A percentile compares a stretch with the other conserved stretches of the same genome.
These are phyloP conservation scores for Raffaelea arxii DNA, from an alignment of 2,329 filamentous ascomycete species.

Conservation along the genomic window DNA sequence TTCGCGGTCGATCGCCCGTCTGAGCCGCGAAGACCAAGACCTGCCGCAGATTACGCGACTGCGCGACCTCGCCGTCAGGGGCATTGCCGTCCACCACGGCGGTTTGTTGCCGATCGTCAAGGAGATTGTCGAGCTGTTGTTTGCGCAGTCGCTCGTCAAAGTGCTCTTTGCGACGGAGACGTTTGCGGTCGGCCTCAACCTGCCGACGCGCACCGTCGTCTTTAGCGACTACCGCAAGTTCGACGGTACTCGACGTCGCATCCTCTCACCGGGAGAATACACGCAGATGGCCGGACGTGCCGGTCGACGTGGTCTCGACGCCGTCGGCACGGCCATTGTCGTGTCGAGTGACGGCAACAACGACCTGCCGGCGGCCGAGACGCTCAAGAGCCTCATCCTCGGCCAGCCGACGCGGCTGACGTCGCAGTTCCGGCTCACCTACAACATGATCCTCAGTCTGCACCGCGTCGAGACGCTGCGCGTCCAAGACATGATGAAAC, in stretches of 20 bases:
- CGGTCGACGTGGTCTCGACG: conserved; percentile 83
- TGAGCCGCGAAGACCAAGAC: conserved; percentile 80
- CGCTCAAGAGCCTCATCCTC: conserved; percentile 87
- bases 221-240: conserved; percentile 97
- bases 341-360: conserved; percentile 71
- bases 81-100: conserved; percentile 93
- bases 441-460: conserved; percentile 98
- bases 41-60: conserved; percentile 89
- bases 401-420: conserved; percentile 90
- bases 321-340: conserved; percentile 89
- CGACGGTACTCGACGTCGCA: conserved; percentile 84
- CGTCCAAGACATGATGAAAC: conserved; percentile 99
- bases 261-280: conserved; percentile 88
- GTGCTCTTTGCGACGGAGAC: conserved; percentile 96
- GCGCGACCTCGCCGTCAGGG: conserved; percentile 73
- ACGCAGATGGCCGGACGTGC: conserved; percentile 98
- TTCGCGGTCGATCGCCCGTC: conserved; percentile 81
- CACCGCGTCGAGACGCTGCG: conserved; percentile 92
- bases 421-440: conserved; percentile 93
- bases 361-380: conserved; percentile 76
- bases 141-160: conserved; percentile 90
- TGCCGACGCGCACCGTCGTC: conserved; percentile 91
- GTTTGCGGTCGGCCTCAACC: conserved; percentile 95
- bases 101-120: conserved; percentile 94
- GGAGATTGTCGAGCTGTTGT: conserved; percentile 93